Base-by-base conservation (phyloP, 1,284 basidiomycete genomes). In the Ganoderma leucocontextum region DNA sequence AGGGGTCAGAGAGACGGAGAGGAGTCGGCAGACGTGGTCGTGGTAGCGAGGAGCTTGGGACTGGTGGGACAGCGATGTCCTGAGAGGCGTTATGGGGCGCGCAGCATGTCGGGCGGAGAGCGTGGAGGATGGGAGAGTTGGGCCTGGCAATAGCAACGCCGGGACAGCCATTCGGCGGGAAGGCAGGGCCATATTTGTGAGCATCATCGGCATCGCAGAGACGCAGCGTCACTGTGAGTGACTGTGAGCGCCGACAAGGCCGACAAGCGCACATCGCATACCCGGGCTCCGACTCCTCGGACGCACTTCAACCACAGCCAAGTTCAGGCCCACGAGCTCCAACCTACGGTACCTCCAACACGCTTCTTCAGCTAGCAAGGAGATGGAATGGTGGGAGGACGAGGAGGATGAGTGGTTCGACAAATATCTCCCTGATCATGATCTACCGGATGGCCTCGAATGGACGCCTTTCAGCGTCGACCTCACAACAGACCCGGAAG, bases 81-180 rank as follows among this genome's bases (percentile, higher is more conserved):
- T 22, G 36, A n/a, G 29, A 58, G 13, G 36, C 55, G 33, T 38
- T 58, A 58, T 8, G 10, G 33, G 55, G 8, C 19, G 29, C 55
- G 55, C 55, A 58, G 55, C 55, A 58, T 35, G 55, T 36, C 55
- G 10, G 10, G 38, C 19, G 33, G 35, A 58, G 19, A 36, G 55
- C 35, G 55, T 58, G 55, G 55, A 58, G 19, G 55, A 58, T 38
- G 55, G 55, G 55, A 58, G 55, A 36, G 36, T 38, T 58, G 9
- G 55, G 33, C 19, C 47, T 25, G 47, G 47, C 47, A 52, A 52
- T 25, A 10, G 22, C 47, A 49, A 58, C 33, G n/a, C 55, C 55
- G 55, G 9, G 36, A 35, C 55, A 58, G 55, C 35, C 55, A 57
- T 36, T 36, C 53, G 53, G 53, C 53, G 53, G 33, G 53, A 57